phyloP scores from a whole-genome alignment of 805 yeast species.

The Monosporozyma unispora region DNA sequence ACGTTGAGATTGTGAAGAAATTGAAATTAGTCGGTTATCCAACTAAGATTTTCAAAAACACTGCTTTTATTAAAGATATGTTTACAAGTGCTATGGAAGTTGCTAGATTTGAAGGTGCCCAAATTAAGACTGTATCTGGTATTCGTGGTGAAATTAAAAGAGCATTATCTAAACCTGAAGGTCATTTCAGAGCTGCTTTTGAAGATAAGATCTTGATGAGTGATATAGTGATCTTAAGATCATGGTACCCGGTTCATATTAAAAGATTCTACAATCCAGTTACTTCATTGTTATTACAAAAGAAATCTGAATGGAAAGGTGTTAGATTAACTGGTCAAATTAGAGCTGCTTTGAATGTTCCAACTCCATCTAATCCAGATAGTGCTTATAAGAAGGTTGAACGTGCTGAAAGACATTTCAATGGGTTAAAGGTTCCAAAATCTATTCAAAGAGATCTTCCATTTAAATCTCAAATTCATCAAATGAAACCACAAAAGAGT shows the following conservation, averaged over 20 bases:
- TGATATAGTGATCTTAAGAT: slow-evolving; percentile 80
- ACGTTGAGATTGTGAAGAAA: slow-evolving; percentile 88
- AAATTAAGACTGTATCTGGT: slow-evolving; percentile 93
- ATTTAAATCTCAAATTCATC: slow-evolving; percentile 81
- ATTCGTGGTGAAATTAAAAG: slow-evolving; percentile 95
- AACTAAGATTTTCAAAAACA: slow-evolving; percentile 83
- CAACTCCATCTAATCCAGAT: slow-evolving; percentile 50
- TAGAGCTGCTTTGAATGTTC: slow-evolving; percentile 62
- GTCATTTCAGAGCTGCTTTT: slow-evolving; percentile 90
- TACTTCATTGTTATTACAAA: slow-evolving; percentile 68
- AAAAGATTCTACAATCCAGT: slow-evolving; percentile 94
- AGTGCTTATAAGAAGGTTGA: slow-evolving; percentile 63
- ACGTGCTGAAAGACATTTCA: slow-evolving; percentile 75
- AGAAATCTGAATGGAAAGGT: slow-evolving; percentile 89
- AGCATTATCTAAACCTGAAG: slow-evolving; percentile 90
- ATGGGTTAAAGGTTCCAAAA: slow-evolving; percentile 80
- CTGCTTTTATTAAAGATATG: slow-evolving; percentile 97
- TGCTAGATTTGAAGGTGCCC: slow-evolving; percentile 96
- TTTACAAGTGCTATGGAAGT: slow-evolving; percentile 86
- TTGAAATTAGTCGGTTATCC: slow-evolving; percentile 94
- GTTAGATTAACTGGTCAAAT: slow-evolving; percentile 93
- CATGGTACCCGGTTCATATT: slow-evolving; percentile 94
- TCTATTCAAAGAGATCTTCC: slow-evolving; percentile 71
- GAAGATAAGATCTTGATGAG: slow-evolving; percentile 91
- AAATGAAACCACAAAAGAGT: slow-evolving; percentile 81